phyloP scores from a whole-genome alignment of 2,329 filamentous ascomycete genomes.

The Sordariomycetes sp. region DNA sequence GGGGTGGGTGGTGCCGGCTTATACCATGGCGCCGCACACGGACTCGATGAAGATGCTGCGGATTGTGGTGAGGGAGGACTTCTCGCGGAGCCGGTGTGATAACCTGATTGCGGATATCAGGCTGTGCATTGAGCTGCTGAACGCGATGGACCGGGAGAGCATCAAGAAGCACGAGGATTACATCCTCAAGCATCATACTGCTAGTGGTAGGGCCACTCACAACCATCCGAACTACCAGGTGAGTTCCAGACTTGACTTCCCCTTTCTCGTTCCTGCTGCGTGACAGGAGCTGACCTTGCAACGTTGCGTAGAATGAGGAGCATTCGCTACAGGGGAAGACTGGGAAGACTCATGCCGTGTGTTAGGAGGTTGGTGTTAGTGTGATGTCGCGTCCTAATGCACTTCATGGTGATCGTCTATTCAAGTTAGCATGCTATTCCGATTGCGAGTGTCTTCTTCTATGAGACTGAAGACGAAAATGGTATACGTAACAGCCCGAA shows the following conservation, averaged over 20 bases:
- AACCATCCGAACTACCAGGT: conserved; percentile 40
- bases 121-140: conserved; percentile 60
- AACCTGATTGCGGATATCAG: conserved; percentile 68
- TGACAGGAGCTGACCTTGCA: not conserved
- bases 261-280: conserved; percentile 4
- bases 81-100: conserved; percentile 73
- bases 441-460: not conserved
- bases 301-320: conserved; percentile 49
- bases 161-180: conserved; percentile 61
- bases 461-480: not conserved
- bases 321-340: conserved; percentile 85
- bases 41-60: conserved; percentile 81
- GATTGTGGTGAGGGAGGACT: conserved; percentile 88
- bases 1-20: conserved; percentile 90
- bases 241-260: conserved; percentile 13
- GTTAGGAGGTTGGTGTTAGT: conserved; percentile 32
- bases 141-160: conserved; percentile 61
- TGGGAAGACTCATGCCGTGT: conserved; percentile 83
- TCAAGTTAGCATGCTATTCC: not conserved
- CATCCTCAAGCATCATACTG: conserved; percentile 43
- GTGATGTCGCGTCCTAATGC: not conserved
- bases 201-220: conserved; percentile 40
- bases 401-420: not conserved
- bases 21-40: conserved; percentile 91
- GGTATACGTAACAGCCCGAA: not conserved